Base-by-base conservation (phyloP, 2,329 filamentous ascomycete species). In the Fusarium sp. region DNA sequence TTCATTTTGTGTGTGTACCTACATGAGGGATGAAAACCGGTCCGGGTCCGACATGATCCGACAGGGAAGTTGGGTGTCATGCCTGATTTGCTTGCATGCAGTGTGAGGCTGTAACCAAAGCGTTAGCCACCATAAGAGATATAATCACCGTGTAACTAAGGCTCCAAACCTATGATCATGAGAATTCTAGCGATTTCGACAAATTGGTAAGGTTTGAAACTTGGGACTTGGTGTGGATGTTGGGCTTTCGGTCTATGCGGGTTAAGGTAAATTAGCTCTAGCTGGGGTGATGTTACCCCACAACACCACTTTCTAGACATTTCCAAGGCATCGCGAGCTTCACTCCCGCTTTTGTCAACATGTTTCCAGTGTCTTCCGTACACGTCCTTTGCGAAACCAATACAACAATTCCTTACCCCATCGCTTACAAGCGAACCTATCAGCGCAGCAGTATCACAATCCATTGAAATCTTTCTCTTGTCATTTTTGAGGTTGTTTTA, bases 281-380 rank as follows among this genome's bases (percentile, higher is more conserved):
- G 20, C 48, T 17, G 27, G 46, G 64, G 37, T 46, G 45, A 48
- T 67, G 43, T 43, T 71, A 73, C 72, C 68, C 67, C 72, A 73
- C 71, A 74, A 68, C 71, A 73, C 66, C 71, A 73, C 61, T 56
- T 60, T 56, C 51, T 63, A 62, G 51, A 47, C 20, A 52, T 45
- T 66, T 58, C 56, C 43, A 73, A 65, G 56, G 62, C 54, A 74
- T 73, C 68, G 67, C 57, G 68, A 74, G 70, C 66, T 69, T 73
- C 71, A 71, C 40, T 56, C 35, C 9, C 15, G 41, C 32, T 8
- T 51, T 30, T 25, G 32, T 47, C 30, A 23, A 4, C 6, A 20
- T 40, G 25, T 30, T 48, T 47, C 40, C 17, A 39, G 17, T 20
- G 17, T 35, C 32, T 49, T 49, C 32, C 46, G 54, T 65, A 40